Evolutionary conservation across 805 yeast genomes (phyloP).

Genomic region (Cyberlindnera sargentensis): DNA sequence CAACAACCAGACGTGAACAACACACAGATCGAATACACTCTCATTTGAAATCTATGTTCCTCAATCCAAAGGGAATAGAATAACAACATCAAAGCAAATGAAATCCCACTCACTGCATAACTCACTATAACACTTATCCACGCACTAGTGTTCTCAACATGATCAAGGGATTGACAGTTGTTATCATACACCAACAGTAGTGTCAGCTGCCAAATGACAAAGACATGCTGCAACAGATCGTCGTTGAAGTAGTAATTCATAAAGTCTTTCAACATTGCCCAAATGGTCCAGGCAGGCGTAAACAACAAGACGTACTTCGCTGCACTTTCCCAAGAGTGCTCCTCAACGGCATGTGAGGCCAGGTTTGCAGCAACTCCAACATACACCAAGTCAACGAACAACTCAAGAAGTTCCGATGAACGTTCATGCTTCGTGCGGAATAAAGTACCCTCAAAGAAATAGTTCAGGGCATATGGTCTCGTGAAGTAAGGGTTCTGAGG

Average conservation of each 20-base stretch:
- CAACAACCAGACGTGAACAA: conserved; percentile 34
- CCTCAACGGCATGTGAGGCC: conserved; percentile 45
- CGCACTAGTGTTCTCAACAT: conserved; percentile 32
- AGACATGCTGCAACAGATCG: conserved; percentile 47
- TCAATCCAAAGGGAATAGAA: conserved; percentile 37
- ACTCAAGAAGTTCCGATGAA: conserved; percentile 43
- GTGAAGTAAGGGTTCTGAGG: conserved; percentile 29
- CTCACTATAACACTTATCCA: conserved; percentile 28
- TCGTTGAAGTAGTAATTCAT: conserved; percentile 58
- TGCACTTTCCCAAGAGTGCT: conserved; percentile 41
- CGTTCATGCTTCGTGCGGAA: conserved; percentile 52
- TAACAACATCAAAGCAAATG: conserved; percentile 25
- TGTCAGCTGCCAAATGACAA: conserved; percentile 45
- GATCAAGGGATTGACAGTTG: conserved; percentile 34
- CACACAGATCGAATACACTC: conserved; percentile 30
- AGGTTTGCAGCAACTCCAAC: conserved; percentile 58
- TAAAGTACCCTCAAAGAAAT: conserved; percentile 49
- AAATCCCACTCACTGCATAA: conserved; percentile 33
- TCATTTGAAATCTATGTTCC: conserved; percentile 45
- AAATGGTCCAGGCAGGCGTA: conserved; percentile 54
- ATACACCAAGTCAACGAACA: conserved; percentile 55
- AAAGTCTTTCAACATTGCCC: conserved; percentile 59
- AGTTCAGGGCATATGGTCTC: conserved; percentile 53
- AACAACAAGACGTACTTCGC: conserved; percentile 44
- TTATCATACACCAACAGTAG: conserved; percentile 47